These are phyloP conservation scores for Diplodia mutila DNA, from an alignment of 2,329 filamentous ascomycete genomes.

Conservation along the genomic window DNA sequence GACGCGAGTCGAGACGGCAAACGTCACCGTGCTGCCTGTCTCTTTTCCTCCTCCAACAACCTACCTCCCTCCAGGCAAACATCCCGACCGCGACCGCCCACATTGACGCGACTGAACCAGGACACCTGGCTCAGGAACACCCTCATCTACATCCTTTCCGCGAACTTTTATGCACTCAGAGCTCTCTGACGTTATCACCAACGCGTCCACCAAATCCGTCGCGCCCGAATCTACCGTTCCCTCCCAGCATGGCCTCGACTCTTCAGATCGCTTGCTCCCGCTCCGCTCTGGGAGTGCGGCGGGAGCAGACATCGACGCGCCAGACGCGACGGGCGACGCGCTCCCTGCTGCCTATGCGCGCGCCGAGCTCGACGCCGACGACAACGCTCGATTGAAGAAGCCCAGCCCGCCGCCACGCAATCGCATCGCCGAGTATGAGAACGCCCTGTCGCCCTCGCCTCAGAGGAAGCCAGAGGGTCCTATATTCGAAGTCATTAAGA, in stretches of 20 bases:
- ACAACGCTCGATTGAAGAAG: slow-evolving; percentile 41
- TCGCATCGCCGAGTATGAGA: slow-evolving; percentile 61
- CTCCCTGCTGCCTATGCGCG: slow-evolving; percentile 30
- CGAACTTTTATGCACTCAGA: slow-evolving; percentile 68
- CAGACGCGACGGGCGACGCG: slow-evolving; percentile 27
- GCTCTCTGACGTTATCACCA: slow-evolving; percentile 55
- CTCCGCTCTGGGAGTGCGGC: slow-evolving; percentile 36
- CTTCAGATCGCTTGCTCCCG: slow-evolving; percentile 51
- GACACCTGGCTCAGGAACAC: slow-evolving; percentile 25
- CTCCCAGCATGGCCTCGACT: slow-evolving; percentile 64
- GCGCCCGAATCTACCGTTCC: slow-evolving; percentile 41
- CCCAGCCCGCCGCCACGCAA: slow-evolving; percentile 51
- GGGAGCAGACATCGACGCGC: slow-evolving; percentile 26
- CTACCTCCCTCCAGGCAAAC: neutral
- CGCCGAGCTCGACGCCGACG: slow-evolving; percentile 28
- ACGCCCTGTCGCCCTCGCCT: slow-evolving; percentile 45
- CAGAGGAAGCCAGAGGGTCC: slow-evolving; percentile 49
- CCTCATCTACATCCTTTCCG: slow-evolving; percentile 25
- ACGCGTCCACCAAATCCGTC: slow-evolving; percentile 46
- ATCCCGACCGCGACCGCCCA: slow-evolving; percentile 4
- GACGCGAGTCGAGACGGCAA: slow-evolving; percentile 1
- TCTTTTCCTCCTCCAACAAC: neutral
- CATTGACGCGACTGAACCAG: slow-evolving; percentile 26
- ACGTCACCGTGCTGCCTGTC: slow-evolving; percentile 14
- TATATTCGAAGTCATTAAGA: slow-evolving; percentile 58